Evolutionary conservation across 1,139 yeast species (phyloP), one percentile per base, ranked within the genome.

Genomic region (Yamadazyma friedrichii): DNA sequence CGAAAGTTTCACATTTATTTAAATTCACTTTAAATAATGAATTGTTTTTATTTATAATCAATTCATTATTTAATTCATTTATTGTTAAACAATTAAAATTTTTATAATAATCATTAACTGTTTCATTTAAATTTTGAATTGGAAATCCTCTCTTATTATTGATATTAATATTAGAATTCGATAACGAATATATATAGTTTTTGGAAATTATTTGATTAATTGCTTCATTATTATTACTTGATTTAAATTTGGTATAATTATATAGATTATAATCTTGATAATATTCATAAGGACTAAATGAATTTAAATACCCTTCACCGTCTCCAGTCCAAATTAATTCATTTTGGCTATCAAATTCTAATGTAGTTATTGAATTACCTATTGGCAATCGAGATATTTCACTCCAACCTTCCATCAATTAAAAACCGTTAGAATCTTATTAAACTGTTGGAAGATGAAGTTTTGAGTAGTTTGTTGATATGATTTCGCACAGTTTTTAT

Each of bases 311-410:
- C 9, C 74, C 75, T 29, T 58, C 61, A 9, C 74, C 65, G 56
- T 86, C 93, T n/a, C 96, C 96, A 4, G 84, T 73, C 98, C 98
- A 93, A 3, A 91, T 58, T 35, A 91, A 66, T 53, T 89, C 93
- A 44, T 82, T 78, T 16, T 75, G 65, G 36, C 75, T 75, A 61
- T 93, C 98, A 59, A 89, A 89, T 20, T 67, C 56, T 24, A 80
- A 50, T n/a, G 79, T 42, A 8, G 67, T 46, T 30, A 67, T 50
- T 15, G 51, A 33, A 17, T 22, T 37, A 6, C 31, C 22, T 1
- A 38, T 16, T 9, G 48, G 35, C 17, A 55, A 45, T 34, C 59
- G 47, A 20, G 51, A 34, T 50, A 62, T 61, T 54, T 67, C 72
- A 48, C 58, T 62, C 74, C 74, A 67, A 39, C 71, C 70, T 51